Evolutionary conservation across 805 yeast species (phyloP).

Genomic region (Myxozyma nipponensis): DNA sequence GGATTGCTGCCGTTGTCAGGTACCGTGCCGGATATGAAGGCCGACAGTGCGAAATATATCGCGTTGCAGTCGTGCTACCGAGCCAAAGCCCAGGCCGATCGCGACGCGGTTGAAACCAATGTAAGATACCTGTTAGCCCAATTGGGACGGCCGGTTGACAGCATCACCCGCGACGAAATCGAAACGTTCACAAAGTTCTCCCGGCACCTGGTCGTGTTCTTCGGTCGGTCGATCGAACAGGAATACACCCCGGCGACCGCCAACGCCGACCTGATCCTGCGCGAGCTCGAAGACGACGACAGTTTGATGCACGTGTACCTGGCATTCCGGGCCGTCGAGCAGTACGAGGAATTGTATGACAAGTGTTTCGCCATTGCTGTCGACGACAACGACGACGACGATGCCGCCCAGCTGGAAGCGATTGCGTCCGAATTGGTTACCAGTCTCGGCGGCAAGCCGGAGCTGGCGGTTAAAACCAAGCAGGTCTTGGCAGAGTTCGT

Average conservation of each 20-base stretch:
- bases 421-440: slow-evolving; percentile 14
- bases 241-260: slow-evolving; percentile 16
- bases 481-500: slow-evolving; percentile 10
- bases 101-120: slow-evolving; percentile 39
- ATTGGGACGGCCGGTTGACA: slow-evolving; percentile 35
- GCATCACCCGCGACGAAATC: slow-evolving; percentile 40
- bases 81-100: slow-evolving; percentile 52
- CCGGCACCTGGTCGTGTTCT: slow-evolving; percentile 48
- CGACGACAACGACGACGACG: slow-evolving; percentile 16
- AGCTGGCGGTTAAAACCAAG: background rate
- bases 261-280: slow-evolving; percentile 2
- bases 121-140: slow-evolving; percentile 34
- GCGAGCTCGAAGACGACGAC: slow-evolving; percentile 22
- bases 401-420: slow-evolving; percentile 1
- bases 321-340: slow-evolving; percentile 30
- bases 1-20: slow-evolving; percentile 65
- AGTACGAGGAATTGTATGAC: slow-evolving; percentile 27
- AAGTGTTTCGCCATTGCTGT: slow-evolving; percentile 22
- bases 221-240: slow-evolving; percentile 40
- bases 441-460: slow-evolving; percentile 11
- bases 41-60: slow-evolving; percentile 62
- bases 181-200: slow-evolving; percentile 60
- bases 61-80: slow-evolving; percentile 55
- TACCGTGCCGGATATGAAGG: slow-evolving; percentile 81
- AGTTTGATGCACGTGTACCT: slow-evolving; percentile 29